phyloP scores from a whole-genome alignment of 108 stramenopile genomes.

The Mayamaea pseudoterrestris region DNA sequence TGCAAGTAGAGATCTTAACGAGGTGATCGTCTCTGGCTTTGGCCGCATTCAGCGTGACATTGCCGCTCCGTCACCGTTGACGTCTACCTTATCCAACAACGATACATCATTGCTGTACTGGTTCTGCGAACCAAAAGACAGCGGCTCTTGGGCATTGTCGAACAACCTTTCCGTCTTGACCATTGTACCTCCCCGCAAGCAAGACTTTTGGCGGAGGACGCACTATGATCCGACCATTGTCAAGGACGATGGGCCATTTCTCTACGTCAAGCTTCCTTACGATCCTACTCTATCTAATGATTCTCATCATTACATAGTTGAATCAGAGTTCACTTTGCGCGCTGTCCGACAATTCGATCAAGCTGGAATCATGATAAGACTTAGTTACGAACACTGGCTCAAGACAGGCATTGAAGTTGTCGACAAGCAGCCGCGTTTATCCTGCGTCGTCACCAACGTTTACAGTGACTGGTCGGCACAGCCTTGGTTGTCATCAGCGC shows the following conservation, averaged over 20 bases:
- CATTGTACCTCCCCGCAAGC: conserved; percentile 54
- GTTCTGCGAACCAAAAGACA: too few species aligned
- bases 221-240: conserved; percentile 66
- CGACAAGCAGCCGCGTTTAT: conserved; percentile 26
- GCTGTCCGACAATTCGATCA: conserved; percentile 36
- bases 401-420: conserved; percentile 38
- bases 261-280: conserved; percentile 9
- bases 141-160: too few species aligned
- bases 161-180: too few species aligned
- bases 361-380: conserved; percentile 27
- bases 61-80: too few species aligned
- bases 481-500: conserved; percentile 6
- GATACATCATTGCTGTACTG: too few species aligned
- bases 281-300: neutral
- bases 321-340: conserved; percentile 17
- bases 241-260: conserved; percentile 24
- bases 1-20: too few species aligned
- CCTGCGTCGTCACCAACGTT: conserved; percentile 39
- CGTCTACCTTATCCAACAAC: too few species aligned
- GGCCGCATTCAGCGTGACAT: too few species aligned
- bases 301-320: conserved; percentile 8
- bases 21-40: too few species aligned
- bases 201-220: conserved; percentile 48
- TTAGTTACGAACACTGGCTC: conserved; percentile 22
- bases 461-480: conserved; percentile 41